These are phyloP conservation scores for Monosporascus sp. DNA, from an alignment of 2,329 filamentous ascomycete species.

Conservation along the genomic window DNA sequence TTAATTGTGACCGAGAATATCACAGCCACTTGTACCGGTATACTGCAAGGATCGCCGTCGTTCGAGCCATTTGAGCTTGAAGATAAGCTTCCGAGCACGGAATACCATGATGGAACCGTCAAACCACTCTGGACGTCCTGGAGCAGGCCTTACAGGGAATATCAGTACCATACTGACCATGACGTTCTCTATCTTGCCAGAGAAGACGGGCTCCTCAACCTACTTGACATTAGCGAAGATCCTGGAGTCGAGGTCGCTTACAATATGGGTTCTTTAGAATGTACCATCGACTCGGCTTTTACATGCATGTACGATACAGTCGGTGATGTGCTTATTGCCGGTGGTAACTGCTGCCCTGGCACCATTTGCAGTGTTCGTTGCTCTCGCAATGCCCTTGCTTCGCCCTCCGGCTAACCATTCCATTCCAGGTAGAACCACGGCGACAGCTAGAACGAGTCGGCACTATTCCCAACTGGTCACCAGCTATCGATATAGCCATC, in stretches of 20 bases:
- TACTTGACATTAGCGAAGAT: slow-evolving; percentile 60
- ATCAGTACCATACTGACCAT: slow-evolving; percentile 53
- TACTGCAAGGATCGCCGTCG: slow-evolving; percentile 45
- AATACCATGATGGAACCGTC: slow-evolving; percentile 40
- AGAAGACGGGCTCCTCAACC: slow-evolving; percentile 78
- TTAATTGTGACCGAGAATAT: slow-evolving; percentile 58
- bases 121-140: slow-evolving; percentile 74
- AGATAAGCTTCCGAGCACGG: slow-evolving; percentile 32
- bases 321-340: slow-evolving; percentile 74
- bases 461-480: slow-evolving; percentile 60
- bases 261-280: slow-evolving; percentile 60
- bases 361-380: slow-evolving; percentile 64
- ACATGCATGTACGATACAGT: slow-evolving; percentile 64
- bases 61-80: slow-evolving; percentile 41
- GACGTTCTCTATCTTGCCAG: slow-evolving; percentile 83
- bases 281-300: slow-evolving; percentile 77
- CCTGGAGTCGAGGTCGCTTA: slow-evolving; percentile 50
- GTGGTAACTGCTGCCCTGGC: slow-evolving; percentile 73
- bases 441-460: slow-evolving; percentile 50
- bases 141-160: slow-evolving; percentile 69
- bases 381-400: neutral
- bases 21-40: slow-evolving; percentile 51
- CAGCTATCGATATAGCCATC: slow-evolving; percentile 50
- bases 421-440: slow-evolving; percentile 46
- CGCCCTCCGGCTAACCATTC: slow-evolving; percentile 2